Conservation (phyloP, 2,329 filamentous ascomycete species). For the Clarireedia paspali region DNA sequence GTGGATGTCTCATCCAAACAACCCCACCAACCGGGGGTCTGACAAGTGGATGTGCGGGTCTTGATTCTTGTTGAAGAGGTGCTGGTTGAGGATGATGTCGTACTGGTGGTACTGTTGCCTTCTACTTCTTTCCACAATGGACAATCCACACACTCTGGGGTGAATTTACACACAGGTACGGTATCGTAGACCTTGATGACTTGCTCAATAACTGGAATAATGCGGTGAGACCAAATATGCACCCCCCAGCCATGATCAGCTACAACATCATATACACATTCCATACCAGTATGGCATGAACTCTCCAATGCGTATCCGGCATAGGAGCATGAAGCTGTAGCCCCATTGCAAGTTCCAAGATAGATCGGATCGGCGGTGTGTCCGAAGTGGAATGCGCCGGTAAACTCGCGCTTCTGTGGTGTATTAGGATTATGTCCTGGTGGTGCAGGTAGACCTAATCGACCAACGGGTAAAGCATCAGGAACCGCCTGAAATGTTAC, state of each 20-base stretch:
- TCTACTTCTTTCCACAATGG: constrained; percentile 75
- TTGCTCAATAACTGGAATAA: constrained; percentile 78
- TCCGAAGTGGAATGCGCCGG: constrained; percentile 83
- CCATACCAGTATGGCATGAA: constrained; percentile 79
- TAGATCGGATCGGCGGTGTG: constrained; percentile 94
- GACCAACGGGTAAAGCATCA: constrained; percentile 77
- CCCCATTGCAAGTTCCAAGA: constrained; percentile 87
- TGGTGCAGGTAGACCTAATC: constrained; percentile 78
- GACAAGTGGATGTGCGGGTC: constrained; percentile 76
- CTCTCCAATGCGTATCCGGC: constrained; percentile 92
- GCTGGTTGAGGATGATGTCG: constrained; percentile 47
- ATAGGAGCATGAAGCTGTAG: constrained; percentile 81
- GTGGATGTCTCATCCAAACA: constrained; percentile 37
- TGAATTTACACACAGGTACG: constrained; percentile 68
- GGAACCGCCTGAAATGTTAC: constrained; percentile 91
- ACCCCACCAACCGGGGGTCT: constrained; percentile 79
- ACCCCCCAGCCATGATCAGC: constrained; percentile 87
- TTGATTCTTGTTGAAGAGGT: constrained; percentile 46
- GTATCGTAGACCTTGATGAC: constrained; percentile 77
- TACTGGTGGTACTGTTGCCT: constrained; percentile 71
- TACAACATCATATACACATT: constrained; percentile 91
- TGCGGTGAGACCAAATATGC: constrained; percentile 84
- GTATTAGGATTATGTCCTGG: constrained; percentile 66
- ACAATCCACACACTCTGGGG: constrained; percentile 80
- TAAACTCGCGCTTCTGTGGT: constrained; percentile 64